Evolutionary conservation across 192 early-diverging fungal genomes (phyloP).

Genomic region (Backusella sp.): DNA sequence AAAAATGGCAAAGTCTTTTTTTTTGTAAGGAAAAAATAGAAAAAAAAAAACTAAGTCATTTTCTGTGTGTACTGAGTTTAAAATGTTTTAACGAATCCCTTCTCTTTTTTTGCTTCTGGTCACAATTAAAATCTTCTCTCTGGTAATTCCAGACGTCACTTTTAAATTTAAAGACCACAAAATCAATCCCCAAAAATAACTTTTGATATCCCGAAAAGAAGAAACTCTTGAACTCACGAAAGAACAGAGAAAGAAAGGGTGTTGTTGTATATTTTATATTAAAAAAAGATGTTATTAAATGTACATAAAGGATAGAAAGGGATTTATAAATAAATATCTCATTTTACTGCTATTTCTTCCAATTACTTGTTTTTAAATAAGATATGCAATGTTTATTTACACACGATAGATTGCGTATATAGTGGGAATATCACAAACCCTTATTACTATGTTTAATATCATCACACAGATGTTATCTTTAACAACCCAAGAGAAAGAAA

Average conservation of each 20-base stretch:
- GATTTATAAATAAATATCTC: neutral
- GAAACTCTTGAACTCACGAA: neutral
- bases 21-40: constrained; percentile 2
- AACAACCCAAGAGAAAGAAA: no score
- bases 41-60: constrained; percentile 11
- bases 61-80: neutral
- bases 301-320: neutral
- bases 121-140: neutral
- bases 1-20: neutral
- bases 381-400: neutral
- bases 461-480: no score
- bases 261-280: neutral
- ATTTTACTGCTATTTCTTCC: neutral
- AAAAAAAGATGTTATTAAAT: neutral
- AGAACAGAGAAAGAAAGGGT: neutral
- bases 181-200: neutral
- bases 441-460: no score
- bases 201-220: neutral
- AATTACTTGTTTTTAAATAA: neutral
- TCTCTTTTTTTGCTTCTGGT: neutral
- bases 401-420: neutral
- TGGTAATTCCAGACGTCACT: neutral
- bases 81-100: neutral
- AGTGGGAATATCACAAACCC: neutral
- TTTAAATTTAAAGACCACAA: neutral